Evolutionary conservation across 1,284 basidiomycete genomes (phyloP), one percentile per base, ranked within the genome.

Genomic region (Moesziomyces globuligerus): DNA sequence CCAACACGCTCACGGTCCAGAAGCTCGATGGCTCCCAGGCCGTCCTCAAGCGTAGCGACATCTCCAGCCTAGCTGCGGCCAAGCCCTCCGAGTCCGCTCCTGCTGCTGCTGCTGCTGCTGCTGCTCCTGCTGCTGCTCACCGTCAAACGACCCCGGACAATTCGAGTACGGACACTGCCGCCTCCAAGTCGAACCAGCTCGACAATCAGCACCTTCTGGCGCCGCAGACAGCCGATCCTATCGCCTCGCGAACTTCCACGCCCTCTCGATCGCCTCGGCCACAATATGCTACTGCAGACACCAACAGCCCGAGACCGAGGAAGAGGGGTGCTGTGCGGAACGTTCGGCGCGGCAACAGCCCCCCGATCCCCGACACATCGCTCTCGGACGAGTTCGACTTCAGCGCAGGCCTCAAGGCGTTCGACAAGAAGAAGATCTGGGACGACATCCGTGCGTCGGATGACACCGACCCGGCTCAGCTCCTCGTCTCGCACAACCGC

Each of bases 391-490:
- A 70, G 9, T 70, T 70, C 28, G 67, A 70, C 43, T 70, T 70
- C 20, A 60, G 45, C 24, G 67, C 67, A 17, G 67, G 67, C 18
- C 52, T 70, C 25, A 55, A 53, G 20, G 67, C 67, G 11, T 70
- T 70, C 40, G 67, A 70, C 49, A 70, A 70, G 60, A 59, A 70
- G 48, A 59, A 58, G 52, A 65, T 70, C 39, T 70, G 67, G 67
- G 67, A 70, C 29, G 67, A 70, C 43, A 70, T 70, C 42, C 67
- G 67, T 10, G 54, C 67, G 25, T 59, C 67, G 18, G 67, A 70
- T 43, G 43, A 65, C 37, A 70, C 67, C 4, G 67, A 70, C 32
- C 60, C 60, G 20, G 55, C 67, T n/a, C 51, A 44, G 5, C 26
- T 70, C 13, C 56, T 70, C 13, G 67, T 70, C 1, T 64, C 60